Evolutionary conservation across 1,284 basidiomycete species (phyloP).

Genomic region (Rugosomyces carneus): DNA sequence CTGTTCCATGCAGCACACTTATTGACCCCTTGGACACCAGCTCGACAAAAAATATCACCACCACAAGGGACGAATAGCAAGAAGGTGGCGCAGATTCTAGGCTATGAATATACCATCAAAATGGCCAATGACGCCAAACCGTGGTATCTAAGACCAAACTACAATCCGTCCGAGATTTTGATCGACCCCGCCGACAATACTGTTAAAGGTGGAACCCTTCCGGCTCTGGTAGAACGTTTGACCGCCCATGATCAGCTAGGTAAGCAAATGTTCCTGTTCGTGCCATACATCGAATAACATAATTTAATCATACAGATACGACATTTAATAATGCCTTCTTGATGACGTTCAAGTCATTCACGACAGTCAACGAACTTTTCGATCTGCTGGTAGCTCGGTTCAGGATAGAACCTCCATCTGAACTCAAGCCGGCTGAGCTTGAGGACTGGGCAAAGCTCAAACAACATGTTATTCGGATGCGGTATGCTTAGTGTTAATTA

Average conservation of each 20-base stretch:
- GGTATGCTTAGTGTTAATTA: conserved; percentile 43
- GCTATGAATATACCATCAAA: conserved; percentile 57
- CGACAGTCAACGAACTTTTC: conserved; percentile 79
- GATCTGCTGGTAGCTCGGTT: conserved; percentile 85
- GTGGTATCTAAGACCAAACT: conserved; percentile 84
- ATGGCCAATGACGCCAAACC: conserved; percentile 57
- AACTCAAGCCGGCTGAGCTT: conserved; percentile 57
- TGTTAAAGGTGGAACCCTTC: conserved; percentile 83
- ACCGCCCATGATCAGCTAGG: conserved; percentile 86
- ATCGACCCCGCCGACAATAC: conserved; percentile 75
- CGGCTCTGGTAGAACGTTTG: conserved; percentile 82
- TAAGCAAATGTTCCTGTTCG: conserved; percentile 28
- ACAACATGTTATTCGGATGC: conserved; percentile 82
- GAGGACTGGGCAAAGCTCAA: conserved; percentile 87
- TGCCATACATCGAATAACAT: not conserved
- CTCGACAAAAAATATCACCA: conserved; percentile 16
- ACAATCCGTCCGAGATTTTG: conserved; percentile 74
- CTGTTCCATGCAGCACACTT: not conserved
- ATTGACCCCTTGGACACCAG: not conserved
- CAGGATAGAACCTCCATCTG: conserved; percentile 71
- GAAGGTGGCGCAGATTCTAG: conserved; percentile 74
- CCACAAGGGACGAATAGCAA: conserved; percentile 36
- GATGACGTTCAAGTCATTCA: conserved; percentile 97
- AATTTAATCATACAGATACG: conserved; percentile 44
- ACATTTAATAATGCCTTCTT: conserved; percentile 91